Base-by-base conservation (phyloP, 1,284 basidiomycete species). In the Leccinum colubrinum region DNA sequence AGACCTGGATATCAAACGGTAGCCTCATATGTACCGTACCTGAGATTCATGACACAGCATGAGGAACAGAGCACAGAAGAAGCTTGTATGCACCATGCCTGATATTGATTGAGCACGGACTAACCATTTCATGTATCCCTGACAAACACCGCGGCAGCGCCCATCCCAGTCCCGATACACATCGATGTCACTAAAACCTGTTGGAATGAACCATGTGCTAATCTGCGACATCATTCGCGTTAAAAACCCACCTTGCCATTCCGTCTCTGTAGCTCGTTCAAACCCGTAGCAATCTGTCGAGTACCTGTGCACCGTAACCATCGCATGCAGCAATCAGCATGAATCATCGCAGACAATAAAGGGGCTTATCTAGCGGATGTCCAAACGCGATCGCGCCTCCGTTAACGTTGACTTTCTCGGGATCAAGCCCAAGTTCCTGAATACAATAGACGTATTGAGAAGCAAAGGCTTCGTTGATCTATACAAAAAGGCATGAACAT, bases 381-480 rank as follows among this genome's bases (percentile, higher is more conserved):
- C 93, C 94, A 12, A 95, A 81, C 11, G 93, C 94, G 67, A 95
- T 95, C 0, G 93, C 94, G 1, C 95, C 94, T 33, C 95, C 95
- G 67, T 94, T 91, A 12, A 94, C 91, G 71, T 97, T 95, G 55
- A 95, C 90, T 79, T 91, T 87, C 57, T 84, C 82, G 33, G 79
- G 77, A 66, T 86, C 81, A n/a, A 97, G 78, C 33, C 82, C 83
- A 37, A 97, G 83, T 70, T 87, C 80, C 65, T 90, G 86, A 53
- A 94, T 79, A 58, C 86, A 88, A 77, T 97, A 95, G 20, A 95
- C 86, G 59, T 86, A 92, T 80, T 94, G 93, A 0, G 92, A 94
- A 8, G 94, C 92, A 68, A 95, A 95, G 1, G 94, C 94, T 75
- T 97, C 95, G 76, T 98, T 98, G 71, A 94, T 89, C 89, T 93